phyloP scores from a whole-genome alignment of 2,329 filamentous ascomycete genomes.

The Fusarium sambucinum region DNA sequence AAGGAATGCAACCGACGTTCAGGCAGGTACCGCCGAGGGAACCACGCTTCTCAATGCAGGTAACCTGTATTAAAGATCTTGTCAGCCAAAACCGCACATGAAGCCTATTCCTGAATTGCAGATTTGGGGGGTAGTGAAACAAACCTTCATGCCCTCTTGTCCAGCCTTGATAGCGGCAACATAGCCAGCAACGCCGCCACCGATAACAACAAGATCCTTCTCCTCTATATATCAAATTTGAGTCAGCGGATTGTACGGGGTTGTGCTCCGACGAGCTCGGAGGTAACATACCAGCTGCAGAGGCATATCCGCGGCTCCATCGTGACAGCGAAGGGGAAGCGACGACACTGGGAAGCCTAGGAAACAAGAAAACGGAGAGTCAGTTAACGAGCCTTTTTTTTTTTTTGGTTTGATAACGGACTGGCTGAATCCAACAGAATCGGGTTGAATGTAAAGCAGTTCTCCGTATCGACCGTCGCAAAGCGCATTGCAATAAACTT shows the following conservation, averaged over 20 bases:
- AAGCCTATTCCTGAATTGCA: conserved; percentile 4
- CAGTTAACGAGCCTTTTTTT: conserved; percentile 44
- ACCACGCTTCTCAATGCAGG: conserved; percentile 98
- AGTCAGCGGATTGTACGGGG: conserved; percentile 38
- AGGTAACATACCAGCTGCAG: conserved; percentile 64
- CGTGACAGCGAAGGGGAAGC: conserved; percentile 60
- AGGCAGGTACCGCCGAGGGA: conserved; percentile 95
- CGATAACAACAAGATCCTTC: conserved; percentile 97
- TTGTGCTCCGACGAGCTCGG: conserved; percentile 23
- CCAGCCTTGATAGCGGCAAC: conserved; percentile 99
- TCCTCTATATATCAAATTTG: conserved; percentile 71
- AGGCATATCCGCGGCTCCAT: conserved; percentile 71
- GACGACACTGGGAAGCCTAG: conserved; percentile 64
- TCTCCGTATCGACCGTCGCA: conserved; percentile 20
- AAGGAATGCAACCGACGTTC: conserved; percentile 99
- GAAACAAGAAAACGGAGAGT: conserved; percentile 25
- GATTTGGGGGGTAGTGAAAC: conserved; percentile 16
- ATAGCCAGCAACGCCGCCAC: conserved; percentile 97
- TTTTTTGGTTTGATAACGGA: conserved; percentile 1
- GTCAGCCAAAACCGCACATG: conserved; percentile 31
- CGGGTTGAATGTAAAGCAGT: conserved; percentile 30
- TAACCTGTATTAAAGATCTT: conserved; percentile 69
- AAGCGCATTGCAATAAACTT: conserved; percentile 49
- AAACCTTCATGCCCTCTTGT: conserved; percentile 94
- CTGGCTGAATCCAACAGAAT: conserved; percentile 19